phyloP scores from a whole-genome alignment of 495 filamentous ascomycete genomes.

The Bryoglossum gracile region DNA sequence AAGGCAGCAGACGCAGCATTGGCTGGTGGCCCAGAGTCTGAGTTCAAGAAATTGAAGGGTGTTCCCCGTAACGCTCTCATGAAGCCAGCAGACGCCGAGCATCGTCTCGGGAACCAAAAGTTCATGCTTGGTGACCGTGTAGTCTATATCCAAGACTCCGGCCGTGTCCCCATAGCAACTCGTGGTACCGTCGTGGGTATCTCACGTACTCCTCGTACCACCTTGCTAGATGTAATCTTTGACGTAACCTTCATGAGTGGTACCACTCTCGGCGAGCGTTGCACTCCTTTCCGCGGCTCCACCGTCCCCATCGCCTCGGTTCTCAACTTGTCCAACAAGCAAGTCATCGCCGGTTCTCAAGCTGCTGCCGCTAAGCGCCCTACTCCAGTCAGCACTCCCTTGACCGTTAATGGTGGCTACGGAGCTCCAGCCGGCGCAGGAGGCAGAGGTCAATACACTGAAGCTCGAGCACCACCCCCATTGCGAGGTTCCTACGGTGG shows the following conservation, averaged over 20 bases:
- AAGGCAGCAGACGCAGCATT: constrained; percentile 56
- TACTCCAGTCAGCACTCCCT: constrained; percentile 40
- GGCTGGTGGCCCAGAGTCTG: constrained; percentile 38
- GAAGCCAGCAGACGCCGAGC: constrained; percentile 86
- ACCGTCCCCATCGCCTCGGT: constrained; percentile 78
- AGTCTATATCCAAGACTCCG: constrained; percentile 86
- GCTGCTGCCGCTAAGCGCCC: constrained; percentile 56
- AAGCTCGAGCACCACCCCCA: constrained; percentile 60
- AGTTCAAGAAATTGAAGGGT: constrained; percentile 60
- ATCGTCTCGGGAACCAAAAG: constrained; percentile 75
- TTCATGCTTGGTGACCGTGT: constrained; percentile 86
- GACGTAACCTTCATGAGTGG: constrained; percentile 95
- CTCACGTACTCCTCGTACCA: constrained; percentile 71
- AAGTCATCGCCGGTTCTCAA: constrained; percentile 68
- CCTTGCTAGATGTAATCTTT: constrained; percentile 86
- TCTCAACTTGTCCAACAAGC: constrained; percentile 77
- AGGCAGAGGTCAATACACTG: constrained; percentile 55
- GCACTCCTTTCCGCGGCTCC: constrained; percentile 92
- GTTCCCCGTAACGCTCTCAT: constrained; percentile 83
- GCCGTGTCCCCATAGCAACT: constrained; percentile 89
- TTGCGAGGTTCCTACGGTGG: constrained; percentile 67
- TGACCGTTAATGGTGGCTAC: constrained; percentile 54
- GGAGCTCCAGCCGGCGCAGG: constrained; percentile 46
- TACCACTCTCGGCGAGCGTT: constrained; percentile 79
- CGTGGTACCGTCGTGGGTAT: constrained; percentile 89